Conservation (phyloP, 2,329 filamentous ascomycete species). For the Paecilomyces formosus region DNA sequence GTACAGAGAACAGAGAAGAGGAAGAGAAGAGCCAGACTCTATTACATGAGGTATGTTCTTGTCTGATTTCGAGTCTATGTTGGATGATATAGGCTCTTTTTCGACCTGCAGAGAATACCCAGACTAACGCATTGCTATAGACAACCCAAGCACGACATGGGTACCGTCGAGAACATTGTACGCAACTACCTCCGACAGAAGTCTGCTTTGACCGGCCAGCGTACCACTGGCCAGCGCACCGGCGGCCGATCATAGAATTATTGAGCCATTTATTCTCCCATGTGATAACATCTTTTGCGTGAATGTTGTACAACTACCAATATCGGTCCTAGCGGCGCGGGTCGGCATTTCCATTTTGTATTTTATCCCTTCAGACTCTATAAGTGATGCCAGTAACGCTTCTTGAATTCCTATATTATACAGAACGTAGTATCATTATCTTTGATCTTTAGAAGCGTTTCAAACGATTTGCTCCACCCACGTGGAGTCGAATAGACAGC, state of each 20-base stretch:
- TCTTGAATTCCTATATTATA: neutral
- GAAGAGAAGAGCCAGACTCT: constrained; percentile 77
- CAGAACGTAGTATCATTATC: neutral
- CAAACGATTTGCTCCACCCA: neutral
- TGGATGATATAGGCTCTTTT: neutral
- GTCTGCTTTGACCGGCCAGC: constrained; percentile 32
- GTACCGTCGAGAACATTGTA: constrained; percentile 75
- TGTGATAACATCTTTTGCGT: neutral
- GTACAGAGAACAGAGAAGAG: constrained; percentile 80
- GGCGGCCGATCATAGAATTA: neutral
- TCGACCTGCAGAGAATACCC: neutral
- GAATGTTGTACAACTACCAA: neutral
- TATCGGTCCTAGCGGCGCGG: neutral
- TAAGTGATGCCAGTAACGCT: neutral
- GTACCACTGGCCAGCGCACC: neutral
- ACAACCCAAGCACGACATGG: constrained; percentile 77
- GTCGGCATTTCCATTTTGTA: neutral
- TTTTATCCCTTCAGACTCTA: neutral
- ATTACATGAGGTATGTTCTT: constrained; percentile 65
- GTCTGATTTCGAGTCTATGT: neutral
- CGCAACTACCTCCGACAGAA: constrained; percentile 54
- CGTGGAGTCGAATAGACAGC: neutral
- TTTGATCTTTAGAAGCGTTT: neutral
- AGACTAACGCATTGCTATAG: constrained; percentile 16
- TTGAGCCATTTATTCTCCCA: neutral